Base-by-base conservation (phyloP, 2,329 filamentous ascomycete species). In the Aspergillus pseudoviridinutans region DNA sequence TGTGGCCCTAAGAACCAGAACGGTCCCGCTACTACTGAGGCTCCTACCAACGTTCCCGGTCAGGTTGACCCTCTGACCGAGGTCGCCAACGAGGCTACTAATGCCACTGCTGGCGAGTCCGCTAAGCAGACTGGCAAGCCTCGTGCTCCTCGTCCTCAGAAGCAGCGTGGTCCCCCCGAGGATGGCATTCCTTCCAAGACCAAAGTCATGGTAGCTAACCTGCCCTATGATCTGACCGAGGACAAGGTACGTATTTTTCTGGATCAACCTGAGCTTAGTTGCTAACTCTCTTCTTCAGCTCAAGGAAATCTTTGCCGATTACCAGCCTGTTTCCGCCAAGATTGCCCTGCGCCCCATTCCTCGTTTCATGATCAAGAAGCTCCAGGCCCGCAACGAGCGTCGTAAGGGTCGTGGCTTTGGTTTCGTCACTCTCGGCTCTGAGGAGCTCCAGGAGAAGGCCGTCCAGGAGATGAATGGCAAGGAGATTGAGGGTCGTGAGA, bases 291-390 rank as follows among this genome's bases (percentile, higher is more conserved):
- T 25, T 27, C 8, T 63, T 70, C 63, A 97, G 94, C 91, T 99
- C 74, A 92, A 97, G 82, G 93, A 99, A 78, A 90, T 99, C 72
- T 99, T 99, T 80, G 84, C 86, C 72, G 90, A 87, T 63, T 99
- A 97, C 82, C 84, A 92, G 74, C 94, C 94, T 61, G 88, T 89
- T 68, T 95, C 92, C 64, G 93, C 94, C 78, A 99, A 97, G 87
- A 97, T 99, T 73, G 94, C 94, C 66, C 91, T 99, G 68, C 93
- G 94, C 71, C 94, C 94, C 53, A 99, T 99, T 68, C 94, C 94
- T 68, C 92, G 93, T 71, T 99, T 97, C 84, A 99, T 99, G 94
- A 94, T 99, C 81, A 97, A 97, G 89, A 99, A 99, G 86, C 91
- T 99, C 62, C 92, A 96, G 82, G 92, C 93, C 71, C 93, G 94